Conservation (phyloP, 75 land plant species). For the Selaginella tamariscina region DNA sequence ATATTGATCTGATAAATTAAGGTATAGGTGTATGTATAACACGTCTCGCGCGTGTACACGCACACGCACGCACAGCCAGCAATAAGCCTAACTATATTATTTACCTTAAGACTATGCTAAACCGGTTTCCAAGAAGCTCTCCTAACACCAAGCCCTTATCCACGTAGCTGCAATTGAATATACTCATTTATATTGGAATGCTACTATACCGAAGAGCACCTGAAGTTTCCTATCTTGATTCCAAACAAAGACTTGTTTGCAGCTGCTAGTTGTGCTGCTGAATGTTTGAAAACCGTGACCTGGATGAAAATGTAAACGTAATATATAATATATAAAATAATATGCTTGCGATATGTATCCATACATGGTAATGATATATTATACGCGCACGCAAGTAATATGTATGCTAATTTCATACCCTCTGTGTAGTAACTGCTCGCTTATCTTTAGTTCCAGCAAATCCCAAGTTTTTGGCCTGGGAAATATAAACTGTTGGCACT, state of each 20-base stretch:
- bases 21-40: too few species aligned
- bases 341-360: too few species aligned
- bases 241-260: constrained; percentile 71
- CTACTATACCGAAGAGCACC: constrained; percentile 27
- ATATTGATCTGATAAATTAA: background rate
- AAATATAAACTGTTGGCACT: background rate
- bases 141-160: constrained; percentile 77
- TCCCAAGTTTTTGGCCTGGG: constrained; percentile 78
- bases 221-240: constrained; percentile 78
- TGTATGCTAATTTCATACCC: constrained; percentile 42
- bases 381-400: background rate
- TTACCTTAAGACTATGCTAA: constrained; percentile 83
- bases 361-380: background rate
- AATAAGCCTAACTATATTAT: too few species aligned
- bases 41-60: background rate
- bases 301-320: constrained; percentile 22
- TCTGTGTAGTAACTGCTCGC: constrained; percentile 81
- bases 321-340: too few species aligned
- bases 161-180: constrained; percentile 44
- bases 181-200: background rate
- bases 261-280: constrained; percentile 63
- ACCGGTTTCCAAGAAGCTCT: constrained; percentile 68
- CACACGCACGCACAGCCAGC: too few species aligned
- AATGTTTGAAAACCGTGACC: constrained; percentile 69
- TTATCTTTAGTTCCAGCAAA: constrained; percentile 99